Evolutionary conservation across 2,329 filamentous ascomycete species (phyloP), one percentile per base, ranked within the genome.

Genomic region (Diplodia intermedia): DNA sequence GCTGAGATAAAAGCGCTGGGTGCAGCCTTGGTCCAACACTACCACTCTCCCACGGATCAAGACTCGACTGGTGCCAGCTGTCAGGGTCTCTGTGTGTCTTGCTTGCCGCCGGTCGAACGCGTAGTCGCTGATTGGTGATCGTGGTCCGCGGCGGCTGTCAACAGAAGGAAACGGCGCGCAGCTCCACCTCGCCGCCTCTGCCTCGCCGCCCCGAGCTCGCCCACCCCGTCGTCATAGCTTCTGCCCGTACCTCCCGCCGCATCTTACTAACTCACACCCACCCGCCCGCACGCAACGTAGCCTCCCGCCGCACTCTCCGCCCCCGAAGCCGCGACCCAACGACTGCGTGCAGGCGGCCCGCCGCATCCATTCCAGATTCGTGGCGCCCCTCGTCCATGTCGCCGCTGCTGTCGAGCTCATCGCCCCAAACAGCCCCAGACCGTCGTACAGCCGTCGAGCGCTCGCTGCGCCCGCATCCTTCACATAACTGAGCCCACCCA

Each of bases 151-250:
- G 62, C 36, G 49, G 52, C 63, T 43, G 53, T 56, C 63, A 49
- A 61, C 57, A 60, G 38, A 33, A 49, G 15, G 57, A 49, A 38
- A 60, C 33, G 23, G 40, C 56, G 40, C 40, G 40, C 57, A 43
- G 56, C 56, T 61, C 57, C 57, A 49, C 57, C 57, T 43, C 43
- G 43, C 33, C 43, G 43, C 43, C 43, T 47, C 43, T 20, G 33
- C 63, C 40, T 61, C 57, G 23, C 40, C 36, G 23, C 29, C 26
- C 40, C 23, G 50, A 67, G 57, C 66, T 67, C 56, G 55, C 29
- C 66, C 55, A 66, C 61, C 31, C 60, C 61, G 36, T 57, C 56
- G 57, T 61, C 66, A 66, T 66, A 66, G 63, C 63, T 66, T 66
- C 63, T 49, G n/a, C 31, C 43, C 55, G 53, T 47, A 57, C 63